A percentile compares a stretch with the other conserved stretches of the same genome.
Evolutionary conservation across 768 basidiomycete species (phyloP).

Genomic region (Sarcodon sp.): DNA sequence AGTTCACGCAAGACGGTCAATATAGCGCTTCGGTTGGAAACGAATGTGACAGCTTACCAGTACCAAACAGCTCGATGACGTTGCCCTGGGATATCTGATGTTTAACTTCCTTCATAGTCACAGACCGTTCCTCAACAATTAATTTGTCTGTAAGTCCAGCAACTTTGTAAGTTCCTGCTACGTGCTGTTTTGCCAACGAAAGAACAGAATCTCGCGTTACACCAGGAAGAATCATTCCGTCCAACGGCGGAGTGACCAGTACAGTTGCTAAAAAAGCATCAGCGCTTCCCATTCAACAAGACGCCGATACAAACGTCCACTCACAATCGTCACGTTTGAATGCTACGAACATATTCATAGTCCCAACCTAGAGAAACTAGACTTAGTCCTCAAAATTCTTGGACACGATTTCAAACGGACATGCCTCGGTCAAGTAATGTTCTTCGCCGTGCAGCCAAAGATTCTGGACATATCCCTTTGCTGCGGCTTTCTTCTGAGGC

Average conservation of each 20-base stretch:
- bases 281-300: too few species aligned
- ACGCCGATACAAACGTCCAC: constrained; percentile 10
- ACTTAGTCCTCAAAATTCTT: background rate
- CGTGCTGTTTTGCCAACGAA: constrained; percentile 43
- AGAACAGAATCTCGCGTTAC: constrained; percentile 49
- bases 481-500: constrained; percentile 68
- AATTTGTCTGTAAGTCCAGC: constrained; percentile 38
- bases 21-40: background rate
- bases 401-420: background rate
- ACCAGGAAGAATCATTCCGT: constrained; percentile 56
- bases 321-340: constrained; percentile 58
- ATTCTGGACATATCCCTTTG: constrained; percentile 76
- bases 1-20: background rate
- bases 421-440: constrained; percentile 34
- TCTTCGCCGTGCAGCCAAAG: constrained; percentile 75
- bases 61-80: constrained; percentile 37
- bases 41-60: constrained; percentile 14
- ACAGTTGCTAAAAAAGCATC: constrained; percentile 25
- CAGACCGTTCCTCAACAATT: constrained; percentile 50
- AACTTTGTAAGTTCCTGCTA: constrained; percentile 28
- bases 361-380: constrained; percentile 42
- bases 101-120: constrained; percentile 69
- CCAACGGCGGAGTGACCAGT: constrained; percentile 53
- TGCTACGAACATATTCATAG: constrained; percentile 87
- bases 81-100: constrained; percentile 26